Percentiles rank a stretch among this genome's conserved stretches.
phyloP scores from a whole-genome alignment of 371 early-diverging fungal genomes.

The Mortierella sp. region DNA sequence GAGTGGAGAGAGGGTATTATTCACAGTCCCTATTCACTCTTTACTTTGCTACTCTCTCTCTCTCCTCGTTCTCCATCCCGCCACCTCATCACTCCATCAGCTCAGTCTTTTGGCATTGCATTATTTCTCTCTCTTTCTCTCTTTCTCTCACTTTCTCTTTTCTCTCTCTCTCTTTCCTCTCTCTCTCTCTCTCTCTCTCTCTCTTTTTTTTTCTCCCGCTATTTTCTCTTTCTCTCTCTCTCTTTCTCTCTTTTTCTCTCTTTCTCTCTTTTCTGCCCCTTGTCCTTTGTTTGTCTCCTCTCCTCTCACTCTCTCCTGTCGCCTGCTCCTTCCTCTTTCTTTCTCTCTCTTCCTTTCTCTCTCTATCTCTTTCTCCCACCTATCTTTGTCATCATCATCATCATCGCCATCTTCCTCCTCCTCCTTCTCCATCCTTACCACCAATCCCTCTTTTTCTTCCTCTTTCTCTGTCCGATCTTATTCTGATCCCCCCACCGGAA shows the following conservation, averaged over 20 bases:
- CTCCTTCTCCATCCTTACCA: no score
- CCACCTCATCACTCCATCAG: not conserved
- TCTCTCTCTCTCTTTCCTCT: conserved; percentile 5
- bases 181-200: conserved; percentile 12
- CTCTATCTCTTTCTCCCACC: no score
- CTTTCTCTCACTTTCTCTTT: not conserved
- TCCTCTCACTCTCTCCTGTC: not conserved
- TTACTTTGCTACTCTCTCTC: not conserved
- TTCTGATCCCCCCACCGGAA: no score
- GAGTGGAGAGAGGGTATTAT: no score
- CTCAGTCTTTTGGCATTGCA: no score
- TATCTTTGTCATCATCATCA: no score
- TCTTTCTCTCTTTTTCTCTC: no score
- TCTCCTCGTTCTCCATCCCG: not conserved
- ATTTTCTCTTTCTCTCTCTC: not conserved
- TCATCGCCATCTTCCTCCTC: no score
- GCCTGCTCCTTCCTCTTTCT: not conserved
- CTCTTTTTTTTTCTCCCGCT: conserved; percentile 11
- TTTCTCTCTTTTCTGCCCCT: no score
- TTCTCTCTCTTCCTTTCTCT: no score
- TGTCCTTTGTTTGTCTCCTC: not conserved
- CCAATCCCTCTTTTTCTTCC: no score
- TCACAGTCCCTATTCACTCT: not conserved
- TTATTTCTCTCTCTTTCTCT: not conserved
- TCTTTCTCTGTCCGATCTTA: no score